Percentiles rank a stretch among this genome's conserved stretches.
Conservation (phyloP, 768 basidiomycete species). For the Rubroboletus satanas region DNA sequence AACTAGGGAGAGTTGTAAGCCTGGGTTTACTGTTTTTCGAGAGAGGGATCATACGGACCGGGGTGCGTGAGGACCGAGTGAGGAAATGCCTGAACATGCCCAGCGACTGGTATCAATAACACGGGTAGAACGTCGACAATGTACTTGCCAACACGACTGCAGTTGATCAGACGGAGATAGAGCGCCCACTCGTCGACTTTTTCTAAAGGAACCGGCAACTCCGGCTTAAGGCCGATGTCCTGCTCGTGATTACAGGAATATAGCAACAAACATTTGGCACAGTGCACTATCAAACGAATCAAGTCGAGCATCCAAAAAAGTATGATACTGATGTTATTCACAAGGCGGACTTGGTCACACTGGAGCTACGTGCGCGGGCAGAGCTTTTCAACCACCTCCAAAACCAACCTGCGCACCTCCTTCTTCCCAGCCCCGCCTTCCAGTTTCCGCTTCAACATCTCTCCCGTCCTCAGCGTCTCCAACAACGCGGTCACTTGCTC, state of each 20-base stretch:
- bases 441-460: slow-evolving; percentile 57
- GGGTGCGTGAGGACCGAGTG: slow-evolving; percentile 13
- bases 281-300: too few relatives aligned
- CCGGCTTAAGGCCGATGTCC: neutral
- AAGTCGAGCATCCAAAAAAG: too few relatives aligned
- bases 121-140: neutral
- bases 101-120: neutral
- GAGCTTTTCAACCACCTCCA: slow-evolving; percentile 53
- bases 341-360: too few relatives aligned
- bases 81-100: slow-evolving; percentile 10
- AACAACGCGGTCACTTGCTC: slow-evolving; percentile 56
- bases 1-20: neutral
- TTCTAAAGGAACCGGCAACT: too few relatives aligned
- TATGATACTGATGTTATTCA: too few relatives aligned
- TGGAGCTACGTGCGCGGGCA: slow-evolving; percentile 24
- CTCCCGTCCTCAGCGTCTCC: slow-evolving; percentile 63
- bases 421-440: slow-evolving; percentile 53
- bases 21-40: neutral
- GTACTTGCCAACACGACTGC: neutral
- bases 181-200: too few relatives aligned
- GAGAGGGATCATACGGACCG: neutral
- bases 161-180: neutral
- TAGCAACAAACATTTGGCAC: too few relatives aligned
- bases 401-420: slow-evolving; percentile 60
- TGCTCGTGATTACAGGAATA: neutral